Conservation (phyloP, 73 alveolate species). For the Tetrahymena malaccensis region DNA sequence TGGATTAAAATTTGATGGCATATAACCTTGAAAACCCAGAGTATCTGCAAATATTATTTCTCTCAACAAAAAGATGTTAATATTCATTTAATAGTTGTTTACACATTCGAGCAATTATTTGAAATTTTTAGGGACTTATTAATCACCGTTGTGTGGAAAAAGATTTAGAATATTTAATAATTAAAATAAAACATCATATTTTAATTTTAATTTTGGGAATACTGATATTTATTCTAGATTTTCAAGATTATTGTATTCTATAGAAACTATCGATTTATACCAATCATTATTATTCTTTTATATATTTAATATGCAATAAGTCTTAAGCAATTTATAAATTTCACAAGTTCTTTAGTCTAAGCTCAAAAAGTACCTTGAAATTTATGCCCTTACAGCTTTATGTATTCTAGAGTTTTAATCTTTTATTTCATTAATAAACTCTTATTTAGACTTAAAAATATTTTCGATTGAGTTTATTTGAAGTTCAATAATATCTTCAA, state of each 20-base stretch:
- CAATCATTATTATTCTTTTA: not conserved
- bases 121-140: not conserved
- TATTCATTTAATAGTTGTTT: too few relatives aligned
- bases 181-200: not conserved
- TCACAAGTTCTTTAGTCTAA: not conserved
- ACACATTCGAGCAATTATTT: not conserved
- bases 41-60: not conserved
- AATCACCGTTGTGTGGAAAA: not conserved
- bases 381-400: not conserved
- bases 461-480: too few relatives aligned
- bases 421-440: not conserved
- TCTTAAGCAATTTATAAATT: not conserved
- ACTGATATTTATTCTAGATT: not conserved
- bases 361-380: not conserved
- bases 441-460: not conserved
- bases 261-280: not conserved
- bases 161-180: not conserved
- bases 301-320: not conserved
- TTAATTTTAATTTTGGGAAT: not conserved
- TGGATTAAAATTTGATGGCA: not conserved
- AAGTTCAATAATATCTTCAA: not conserved
- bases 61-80: not conserved
- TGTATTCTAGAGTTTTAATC: not conserved
- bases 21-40: not conserved
- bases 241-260: not conserved